Percentiles rank a stretch among this genome's conserved stretches.
These are phyloP conservation scores for Nicotiana rustica DNA, from an alignment of 305 asterid species.

Conservation along the genomic window DNA sequence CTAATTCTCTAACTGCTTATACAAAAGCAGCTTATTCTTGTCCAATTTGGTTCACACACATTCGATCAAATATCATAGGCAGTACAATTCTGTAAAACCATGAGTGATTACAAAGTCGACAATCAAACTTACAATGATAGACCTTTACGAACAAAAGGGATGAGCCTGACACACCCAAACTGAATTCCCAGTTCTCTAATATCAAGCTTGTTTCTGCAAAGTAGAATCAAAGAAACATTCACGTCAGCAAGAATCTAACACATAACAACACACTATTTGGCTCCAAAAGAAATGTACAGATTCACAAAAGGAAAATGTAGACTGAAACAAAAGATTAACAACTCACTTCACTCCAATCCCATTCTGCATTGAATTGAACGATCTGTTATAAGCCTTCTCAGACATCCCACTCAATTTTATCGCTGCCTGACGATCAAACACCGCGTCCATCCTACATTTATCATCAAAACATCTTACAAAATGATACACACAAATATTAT, in stretches of 20 bases:
- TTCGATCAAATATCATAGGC: neutral
- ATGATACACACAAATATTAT: conserved; percentile 14
- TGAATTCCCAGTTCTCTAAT: conserved; percentile 88
- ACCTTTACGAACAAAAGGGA: conserved; percentile 79
- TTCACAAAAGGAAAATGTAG: neutral
- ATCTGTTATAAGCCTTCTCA: conserved; percentile 87
- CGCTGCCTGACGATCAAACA: conserved; percentile 80
- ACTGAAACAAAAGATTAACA: conserved; percentile 16
- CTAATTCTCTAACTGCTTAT: neutral
- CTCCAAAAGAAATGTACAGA: conserved; percentile 9
- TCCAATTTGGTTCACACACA: neutral
- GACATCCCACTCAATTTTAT: conserved; percentile 83
- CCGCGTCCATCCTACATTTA: conserved; percentile 70
- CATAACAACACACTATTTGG: conserved; percentile 15
- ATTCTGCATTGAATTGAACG: conserved; percentile 90
- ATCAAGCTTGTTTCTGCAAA: conserved; percentile 82
- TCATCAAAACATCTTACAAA: conserved; percentile 17
- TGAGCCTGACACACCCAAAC: conserved; percentile 86
- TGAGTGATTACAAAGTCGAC: neutral
- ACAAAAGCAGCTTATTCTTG: neutral
- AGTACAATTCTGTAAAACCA: neutral
- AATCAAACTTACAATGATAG: conserved; percentile 63
- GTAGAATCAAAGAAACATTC: neutral
- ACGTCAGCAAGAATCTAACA: conserved; percentile 10
- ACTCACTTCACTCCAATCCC: conserved; percentile 88